Evolutionary conservation across 106 monocot species (phyloP).

Genomic region (Phalaenopsis equestris): DNA sequence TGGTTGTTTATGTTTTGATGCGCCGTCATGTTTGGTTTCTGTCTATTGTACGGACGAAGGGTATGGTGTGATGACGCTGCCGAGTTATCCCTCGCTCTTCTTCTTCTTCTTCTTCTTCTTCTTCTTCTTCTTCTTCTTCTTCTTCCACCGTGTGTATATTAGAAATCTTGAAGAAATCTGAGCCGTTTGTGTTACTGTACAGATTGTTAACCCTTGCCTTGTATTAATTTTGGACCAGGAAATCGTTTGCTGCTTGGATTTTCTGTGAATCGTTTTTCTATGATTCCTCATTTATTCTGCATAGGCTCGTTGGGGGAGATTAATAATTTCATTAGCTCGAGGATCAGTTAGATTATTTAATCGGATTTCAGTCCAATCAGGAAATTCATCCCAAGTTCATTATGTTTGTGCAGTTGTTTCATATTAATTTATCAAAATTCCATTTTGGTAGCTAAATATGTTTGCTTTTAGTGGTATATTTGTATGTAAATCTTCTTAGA

Average conservation of each 20-base stretch:
- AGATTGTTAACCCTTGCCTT: neutral
- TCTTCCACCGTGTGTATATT: neutral
- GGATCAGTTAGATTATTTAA: neutral
- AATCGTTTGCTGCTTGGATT: neutral
- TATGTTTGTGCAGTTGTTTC: too few species aligned
- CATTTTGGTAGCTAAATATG: too few species aligned
- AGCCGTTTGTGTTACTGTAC: neutral
- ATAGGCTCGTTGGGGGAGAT: neutral
- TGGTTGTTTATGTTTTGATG: neutral
- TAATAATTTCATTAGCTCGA: neutral
- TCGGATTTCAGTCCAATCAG: neutral
- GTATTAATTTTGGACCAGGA: neutral
- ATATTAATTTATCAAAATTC: too few species aligned
- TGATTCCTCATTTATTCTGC: too few species aligned
- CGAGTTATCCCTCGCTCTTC: slow-evolving; percentile 5
- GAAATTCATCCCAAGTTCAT: neutral
- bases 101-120: neutral
- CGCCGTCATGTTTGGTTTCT: neutral
- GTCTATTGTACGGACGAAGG: neutral
- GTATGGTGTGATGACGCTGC: slow-evolving; percentile 4
- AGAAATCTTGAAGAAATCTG: neutral
- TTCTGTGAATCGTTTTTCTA: neutral
- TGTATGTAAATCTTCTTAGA: too few species aligned
- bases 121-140: neutral
- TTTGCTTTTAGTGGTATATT: too few species aligned